These are phyloP conservation scores for Hanseniaspora sp. DNA, from an alignment of 1,139 yeast species.

Conservation along the genomic window DNA sequence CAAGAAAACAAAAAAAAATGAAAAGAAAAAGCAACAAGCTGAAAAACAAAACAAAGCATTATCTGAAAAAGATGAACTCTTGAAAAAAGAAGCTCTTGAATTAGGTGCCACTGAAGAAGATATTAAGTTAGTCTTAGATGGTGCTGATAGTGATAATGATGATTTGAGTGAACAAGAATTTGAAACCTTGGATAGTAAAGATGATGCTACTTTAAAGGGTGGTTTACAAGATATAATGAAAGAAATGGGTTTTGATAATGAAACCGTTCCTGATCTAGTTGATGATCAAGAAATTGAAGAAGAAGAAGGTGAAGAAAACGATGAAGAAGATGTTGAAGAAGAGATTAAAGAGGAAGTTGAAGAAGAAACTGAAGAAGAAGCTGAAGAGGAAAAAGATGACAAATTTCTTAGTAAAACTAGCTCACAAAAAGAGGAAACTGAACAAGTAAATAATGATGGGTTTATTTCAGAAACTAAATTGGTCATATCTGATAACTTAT, in stretches of 20 bases:
- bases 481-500: slow-evolving; percentile 46
- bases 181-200: slow-evolving; percentile 32
- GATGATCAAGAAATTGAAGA: slow-evolving; percentile 25
- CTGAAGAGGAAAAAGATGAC: slow-evolving; percentile 20
- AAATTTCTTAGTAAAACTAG: slow-evolving; percentile 16
- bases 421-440: slow-evolving; percentile 20
- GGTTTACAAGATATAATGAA: slow-evolving; percentile 61
- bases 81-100: slow-evolving; percentile 60
- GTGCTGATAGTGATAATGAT: slow-evolving; percentile 39
- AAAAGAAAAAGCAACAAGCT: slow-evolving; percentile 19
- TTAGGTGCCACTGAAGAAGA: slow-evolving; percentile 69
- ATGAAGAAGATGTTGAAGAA: slow-evolving; percentile 16
- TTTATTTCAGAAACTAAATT: slow-evolving; percentile 41
- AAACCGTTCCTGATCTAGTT: slow-evolving; percentile 32
- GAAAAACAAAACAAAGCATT: neutral
- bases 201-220: slow-evolving; percentile 40
- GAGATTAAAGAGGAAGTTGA: slow-evolving; percentile 25
- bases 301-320: slow-evolving; percentile 23
- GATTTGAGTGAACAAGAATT: slow-evolving; percentile 59
- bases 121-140: slow-evolving; percentile 35
- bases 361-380: slow-evolving; percentile 25
- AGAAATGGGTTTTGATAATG: slow-evolving; percentile 49
- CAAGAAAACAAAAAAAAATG: slow-evolving; percentile 26
- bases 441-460: slow-evolving; percentile 23
- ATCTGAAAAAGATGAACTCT: slow-evolving; percentile 21